A percentile compares a stretch with the other conserved stretches of the same genome.
phyloP scores from a whole-genome alignment of 495 filamentous ascomycete species.

The Xylaria flabelliformis region DNA sequence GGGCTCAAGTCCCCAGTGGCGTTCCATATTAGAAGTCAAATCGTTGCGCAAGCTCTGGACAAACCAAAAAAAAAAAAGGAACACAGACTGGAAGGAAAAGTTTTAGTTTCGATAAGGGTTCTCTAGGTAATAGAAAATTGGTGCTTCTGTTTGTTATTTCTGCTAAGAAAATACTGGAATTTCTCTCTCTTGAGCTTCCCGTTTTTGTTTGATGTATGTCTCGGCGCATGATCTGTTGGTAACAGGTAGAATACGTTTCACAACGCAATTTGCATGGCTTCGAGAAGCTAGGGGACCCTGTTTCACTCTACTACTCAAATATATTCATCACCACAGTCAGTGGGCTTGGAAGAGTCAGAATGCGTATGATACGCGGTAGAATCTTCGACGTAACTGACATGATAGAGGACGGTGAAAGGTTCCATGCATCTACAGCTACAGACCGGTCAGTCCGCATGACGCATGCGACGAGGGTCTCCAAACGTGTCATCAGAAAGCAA shows the following conservation, averaged over 20 bases:
- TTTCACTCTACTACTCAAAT: constrained; percentile 17
- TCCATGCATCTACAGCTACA: constrained; percentile 14
- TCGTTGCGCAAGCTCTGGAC: constrained; percentile 26
- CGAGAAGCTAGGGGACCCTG: constrained; percentile 6
- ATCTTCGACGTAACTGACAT: constrained; percentile 8
- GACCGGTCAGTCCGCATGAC: constrained; percentile 11
- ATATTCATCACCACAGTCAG: neutral
- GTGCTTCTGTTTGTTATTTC: constrained; percentile 23
- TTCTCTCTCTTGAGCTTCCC: constrained; percentile 17
- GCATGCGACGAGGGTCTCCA: constrained; percentile 20
- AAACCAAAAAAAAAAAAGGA: constrained; percentile 13
- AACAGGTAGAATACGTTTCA: constrained; percentile 20
- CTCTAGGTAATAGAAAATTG: constrained; percentile 11
- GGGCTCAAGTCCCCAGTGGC: constrained; percentile 18
- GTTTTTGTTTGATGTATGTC: constrained; percentile 20
- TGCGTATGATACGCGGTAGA: constrained; percentile 9
- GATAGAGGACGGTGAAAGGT: constrained; percentile 18
- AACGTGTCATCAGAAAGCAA: constrained; percentile 1
- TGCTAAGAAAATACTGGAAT: constrained; percentile 6
- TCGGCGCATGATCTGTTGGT: constrained; percentile 16
- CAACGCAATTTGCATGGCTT: constrained; percentile 23
- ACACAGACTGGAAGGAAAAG: constrained; percentile 9
- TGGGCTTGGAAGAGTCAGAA: neutral
- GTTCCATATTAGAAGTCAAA: constrained; percentile 17
- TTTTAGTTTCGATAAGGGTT: neutral